Evolutionary conservation across 2,329 filamentous ascomycete species (phyloP).

Genomic region (Spiromastix sp.): DNA sequence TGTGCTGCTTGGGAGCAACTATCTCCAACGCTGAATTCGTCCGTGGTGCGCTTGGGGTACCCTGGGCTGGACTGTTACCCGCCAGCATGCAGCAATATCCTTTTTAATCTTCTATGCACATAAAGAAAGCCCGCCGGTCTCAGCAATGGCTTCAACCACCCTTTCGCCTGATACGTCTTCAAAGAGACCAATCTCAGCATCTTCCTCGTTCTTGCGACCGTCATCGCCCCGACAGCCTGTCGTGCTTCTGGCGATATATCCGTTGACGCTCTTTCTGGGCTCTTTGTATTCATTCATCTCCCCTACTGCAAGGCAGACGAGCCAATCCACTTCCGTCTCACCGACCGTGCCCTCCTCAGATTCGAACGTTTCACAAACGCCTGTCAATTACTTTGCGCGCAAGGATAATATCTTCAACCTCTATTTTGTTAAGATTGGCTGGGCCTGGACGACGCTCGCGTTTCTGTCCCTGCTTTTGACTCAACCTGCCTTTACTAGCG

Average conservation of each 20-base stretch:
- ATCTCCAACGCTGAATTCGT: no score
- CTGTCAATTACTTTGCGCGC: conserved; percentile 69
- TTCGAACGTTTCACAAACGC: conserved; percentile 8
- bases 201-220: conserved; percentile 2
- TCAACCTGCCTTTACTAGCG: conserved; percentile 48
- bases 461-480: conserved; percentile 60
- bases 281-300: conserved; percentile 71
- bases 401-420: conserved; percentile 90
- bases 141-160: no score
- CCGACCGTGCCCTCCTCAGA: conserved; percentile 1
- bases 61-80: no score
- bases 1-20: no score
- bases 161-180: no score
- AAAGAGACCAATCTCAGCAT: neutral
- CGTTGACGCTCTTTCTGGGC: conserved; percentile 66
- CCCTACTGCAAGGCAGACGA: conserved; percentile 51
- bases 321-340: conserved; percentile 46
- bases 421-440: conserved; percentile 89
- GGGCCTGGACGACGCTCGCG: conserved; percentile 76
- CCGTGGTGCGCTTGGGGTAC: no score
- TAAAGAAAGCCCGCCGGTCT: no score
- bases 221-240: conserved; percentile 42
- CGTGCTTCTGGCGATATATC: conserved; percentile 60
- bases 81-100: no score
- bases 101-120: no score